phyloP scores from a whole-genome alignment of 2,329 filamentous ascomycete species.

The Trichophyton simii region DNA sequence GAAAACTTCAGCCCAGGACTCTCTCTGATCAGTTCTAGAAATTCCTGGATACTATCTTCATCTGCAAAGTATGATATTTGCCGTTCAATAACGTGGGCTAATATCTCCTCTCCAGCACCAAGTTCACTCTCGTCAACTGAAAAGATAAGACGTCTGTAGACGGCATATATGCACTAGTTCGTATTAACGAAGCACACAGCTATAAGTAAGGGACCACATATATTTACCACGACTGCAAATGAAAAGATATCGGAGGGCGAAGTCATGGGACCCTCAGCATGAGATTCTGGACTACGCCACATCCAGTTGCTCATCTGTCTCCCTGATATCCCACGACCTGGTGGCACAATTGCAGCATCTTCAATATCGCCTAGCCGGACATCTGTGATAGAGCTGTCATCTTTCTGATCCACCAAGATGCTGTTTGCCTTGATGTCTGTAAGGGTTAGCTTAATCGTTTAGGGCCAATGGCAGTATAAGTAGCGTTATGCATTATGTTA shows the following conservation, averaged over 20 bases:
- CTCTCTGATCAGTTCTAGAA: constrained; percentile 16
- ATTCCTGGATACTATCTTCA: constrained; percentile 28
- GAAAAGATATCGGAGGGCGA: constrained; percentile 16
- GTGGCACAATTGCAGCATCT: constrained; percentile 10
- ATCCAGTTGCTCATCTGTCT: constrained; percentile 17
- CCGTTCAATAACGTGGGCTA: constrained; percentile 30
- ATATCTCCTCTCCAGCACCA: constrained; percentile 23
- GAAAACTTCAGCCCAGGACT: constrained; percentile 30
- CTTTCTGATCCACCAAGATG: constrained; percentile 21
- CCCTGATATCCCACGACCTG: constrained; percentile 9
- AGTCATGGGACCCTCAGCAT: constrained; percentile 15
- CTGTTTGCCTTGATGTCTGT: constrained; percentile 26
- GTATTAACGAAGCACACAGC: neutral
- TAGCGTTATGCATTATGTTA: constrained; percentile 14
- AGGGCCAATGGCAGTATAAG: neutral
- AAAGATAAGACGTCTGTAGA: constrained; percentile 31
- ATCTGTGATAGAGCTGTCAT: constrained; percentile 9
- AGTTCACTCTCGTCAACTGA: constrained; percentile 24
- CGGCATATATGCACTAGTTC: constrained; percentile 33
- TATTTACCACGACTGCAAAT: constrained; percentile 10
- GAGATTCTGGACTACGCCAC: constrained; percentile 23
- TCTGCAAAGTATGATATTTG: constrained; percentile 40
- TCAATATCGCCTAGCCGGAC: constrained; percentile 19
- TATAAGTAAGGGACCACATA: neutral
- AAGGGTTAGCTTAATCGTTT: neutral